These are phyloP conservation scores for Globisporangium alternatum DNA, from an alignment of 352 stramenopile genomes.

Conservation along the genomic window DNA sequence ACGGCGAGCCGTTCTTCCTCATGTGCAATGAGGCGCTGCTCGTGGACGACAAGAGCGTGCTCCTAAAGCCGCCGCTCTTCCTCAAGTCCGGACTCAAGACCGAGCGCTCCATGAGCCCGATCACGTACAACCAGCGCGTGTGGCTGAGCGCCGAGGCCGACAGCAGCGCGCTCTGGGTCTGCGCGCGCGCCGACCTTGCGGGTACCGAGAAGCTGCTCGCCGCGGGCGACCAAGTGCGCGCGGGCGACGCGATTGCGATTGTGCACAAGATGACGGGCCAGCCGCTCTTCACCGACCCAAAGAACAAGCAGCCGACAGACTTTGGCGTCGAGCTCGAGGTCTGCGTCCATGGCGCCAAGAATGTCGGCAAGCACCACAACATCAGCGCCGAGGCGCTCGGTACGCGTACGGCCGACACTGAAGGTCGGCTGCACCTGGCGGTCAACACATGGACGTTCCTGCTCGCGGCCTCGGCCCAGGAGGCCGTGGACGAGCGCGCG, in stretches of 20 bases:
- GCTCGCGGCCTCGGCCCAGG: conserved; percentile 31
- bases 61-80: conserved; percentile 71
- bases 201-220: conserved; percentile 71
- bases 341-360: conserved; percentile 40
- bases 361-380: conserved; percentile 66
- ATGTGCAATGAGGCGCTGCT: conserved; percentile 79
- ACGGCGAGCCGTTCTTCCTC: conserved; percentile 81
- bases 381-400: conserved; percentile 54
- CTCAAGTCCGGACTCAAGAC: conserved; percentile 83
- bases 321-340: conserved; percentile 83
- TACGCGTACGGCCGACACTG: conserved; percentile 64
- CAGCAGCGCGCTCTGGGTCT: conserved; percentile 72
- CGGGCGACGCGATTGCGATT: conserved; percentile 53
- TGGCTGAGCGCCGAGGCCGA: conserved; percentile 63
- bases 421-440: conserved; percentile 39
- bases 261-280: conserved; percentile 87
- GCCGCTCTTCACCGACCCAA: conserved; percentile 45
- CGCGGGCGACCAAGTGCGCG: conserved; percentile 34
- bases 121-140: conserved; percentile 82
- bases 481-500: conserved; percentile 43
- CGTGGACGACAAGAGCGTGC: conserved; percentile 68
- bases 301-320: conserved; percentile 68
- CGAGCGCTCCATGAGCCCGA: conserved; percentile 82
- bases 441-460: conserved; percentile 72
- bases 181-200: conserved; percentile 54